Base-by-base conservation (phyloP, 345 rosid species). In the Pseudoturritis turrita region DNA sequence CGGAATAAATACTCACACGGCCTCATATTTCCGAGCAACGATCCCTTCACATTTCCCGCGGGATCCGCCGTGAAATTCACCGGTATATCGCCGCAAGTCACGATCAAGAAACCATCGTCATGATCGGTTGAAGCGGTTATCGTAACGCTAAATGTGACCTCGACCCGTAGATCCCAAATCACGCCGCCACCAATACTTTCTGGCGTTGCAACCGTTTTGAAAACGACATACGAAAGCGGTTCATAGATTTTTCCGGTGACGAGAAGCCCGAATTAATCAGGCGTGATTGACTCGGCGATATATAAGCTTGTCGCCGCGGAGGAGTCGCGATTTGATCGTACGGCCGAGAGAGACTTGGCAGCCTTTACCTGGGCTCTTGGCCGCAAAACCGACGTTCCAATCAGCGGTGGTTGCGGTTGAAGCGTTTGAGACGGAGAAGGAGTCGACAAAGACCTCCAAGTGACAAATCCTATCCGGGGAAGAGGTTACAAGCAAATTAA, bases 361-460 rank as follows among this genome's bases (percentile, higher is more conserved):
- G 1, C 5, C 9, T 2, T 18, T 9, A 11, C 62, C 44, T 4
- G 7, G 41, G 36, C 11, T 47, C 56, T 9, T 35, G 0, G 45
- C 17, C 25, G 15, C 15, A 14, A 64, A 64, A 15, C 56, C 13
- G 10, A 47, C 43, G 21, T 64, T 64, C 69, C 69, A 64, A 13
- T 47, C 69, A 19, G 31, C 26, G 6, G 62, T 56, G 21, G 9
- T 29, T 63, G 13, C 8, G 43, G 37, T 17, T 2, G 55, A 18
- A 8, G 54, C 19, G 41, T 62, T 63, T 29, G 43, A 63, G 3
- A 31, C 28, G 8, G 56, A 46, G 56, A 47, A 46, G 3, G 69
- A 64, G 56, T 64, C 56, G 25, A 25, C 56, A 33, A 64, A 63
- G 55, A 63, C 56, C 44, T 63, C 43, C 55, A 63, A 13, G 56